Evolutionary conservation across 1,284 basidiomycete genomes (phyloP).

Genomic region (Pseudozyma hubeiensis): DNA sequence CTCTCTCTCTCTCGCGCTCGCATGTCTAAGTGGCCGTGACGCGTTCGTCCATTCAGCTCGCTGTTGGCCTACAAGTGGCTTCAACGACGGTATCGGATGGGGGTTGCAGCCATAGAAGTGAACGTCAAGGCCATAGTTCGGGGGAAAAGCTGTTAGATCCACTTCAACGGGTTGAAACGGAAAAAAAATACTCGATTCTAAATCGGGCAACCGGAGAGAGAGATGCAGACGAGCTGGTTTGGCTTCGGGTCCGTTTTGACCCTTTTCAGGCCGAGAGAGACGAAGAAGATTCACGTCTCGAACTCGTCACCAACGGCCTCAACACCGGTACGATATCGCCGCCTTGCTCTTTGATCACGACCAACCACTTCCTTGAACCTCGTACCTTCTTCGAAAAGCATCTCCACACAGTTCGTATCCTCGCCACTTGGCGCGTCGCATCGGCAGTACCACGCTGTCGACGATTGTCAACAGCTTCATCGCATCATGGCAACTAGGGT

Average conservation of each 20-base stretch:
- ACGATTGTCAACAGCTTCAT: too few relatives aligned
- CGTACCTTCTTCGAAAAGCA: slow-evolving; percentile 4
- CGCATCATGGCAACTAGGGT: too few relatives aligned
- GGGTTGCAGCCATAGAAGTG: too few relatives aligned
- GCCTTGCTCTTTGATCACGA: slow-evolving; percentile 4
- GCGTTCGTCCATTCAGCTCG: too few relatives aligned
- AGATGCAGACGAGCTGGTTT: neutral
- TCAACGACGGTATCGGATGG: too few relatives aligned
- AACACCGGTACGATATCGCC: neutral
- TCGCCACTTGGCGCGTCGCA: too few relatives aligned
- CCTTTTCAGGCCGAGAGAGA: slow-evolving; percentile 11
- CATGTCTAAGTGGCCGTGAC: too few relatives aligned
- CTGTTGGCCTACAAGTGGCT: too few relatives aligned
- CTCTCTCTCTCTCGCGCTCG: too few relatives aligned
- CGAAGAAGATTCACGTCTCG: slow-evolving; percentile 5
- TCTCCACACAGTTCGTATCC: slow-evolving; percentile 30
- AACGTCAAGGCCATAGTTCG: too few relatives aligned
- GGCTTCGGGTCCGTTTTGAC: slow-evolving; percentile 15
- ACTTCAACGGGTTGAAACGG: neutral
- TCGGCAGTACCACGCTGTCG: too few relatives aligned
- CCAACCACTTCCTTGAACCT: slow-evolving; percentile 25
- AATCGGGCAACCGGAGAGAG: neutral
- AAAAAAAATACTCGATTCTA: neutral
- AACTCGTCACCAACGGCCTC: slow-evolving; percentile 11
- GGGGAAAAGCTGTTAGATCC: neutral